These are phyloP conservation scores for Apiospora phragmitis DNA, from an alignment of 2,329 filamentous ascomycete species.

Conservation along the genomic window DNA sequence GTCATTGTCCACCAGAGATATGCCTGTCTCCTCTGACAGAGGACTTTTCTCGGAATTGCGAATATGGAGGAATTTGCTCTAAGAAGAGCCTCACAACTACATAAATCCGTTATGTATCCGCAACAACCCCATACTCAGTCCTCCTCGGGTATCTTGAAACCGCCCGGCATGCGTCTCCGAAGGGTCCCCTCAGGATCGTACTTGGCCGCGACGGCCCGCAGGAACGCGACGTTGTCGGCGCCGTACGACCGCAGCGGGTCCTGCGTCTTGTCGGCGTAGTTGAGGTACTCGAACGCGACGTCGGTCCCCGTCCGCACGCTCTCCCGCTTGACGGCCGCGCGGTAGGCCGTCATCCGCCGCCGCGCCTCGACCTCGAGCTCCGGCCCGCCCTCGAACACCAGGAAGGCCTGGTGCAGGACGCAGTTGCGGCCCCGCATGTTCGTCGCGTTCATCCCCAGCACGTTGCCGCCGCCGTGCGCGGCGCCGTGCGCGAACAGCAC, in stretches of 20 bases:
- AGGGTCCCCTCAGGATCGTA: conserved; percentile 38
- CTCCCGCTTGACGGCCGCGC: conserved; percentile 8
- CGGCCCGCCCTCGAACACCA: conserved; percentile 6
- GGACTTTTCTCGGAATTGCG: background rate
- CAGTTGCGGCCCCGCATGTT: background rate
- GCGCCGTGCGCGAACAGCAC: background rate
- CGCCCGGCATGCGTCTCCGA: background rate
- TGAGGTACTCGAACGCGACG: conserved; percentile 37
- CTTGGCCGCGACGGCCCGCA: conserved; percentile 32
- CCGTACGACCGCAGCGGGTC: conserved; percentile 35
- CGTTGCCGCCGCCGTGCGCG: conserved; percentile 21
- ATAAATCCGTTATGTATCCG: background rate
- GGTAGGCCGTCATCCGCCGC: conserved; percentile 7
- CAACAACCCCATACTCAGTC: background rate
- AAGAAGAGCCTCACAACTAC: background rate
- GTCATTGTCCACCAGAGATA: background rate
- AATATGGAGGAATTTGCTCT: background rate
- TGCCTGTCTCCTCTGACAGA: background rate
- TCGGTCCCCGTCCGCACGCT: background rate
- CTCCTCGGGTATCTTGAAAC: background rate
- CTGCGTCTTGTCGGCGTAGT: conserved; percentile 36
- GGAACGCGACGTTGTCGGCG: conserved; percentile 27
- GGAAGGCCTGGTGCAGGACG: conserved; percentile 9
- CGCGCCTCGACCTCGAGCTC: conserved; percentile 10
- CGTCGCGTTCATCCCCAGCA: conserved; percentile 24